phyloP scores from a whole-genome alignment of 2,329 filamentous ascomycete species.

The Celoporthe dispersa region DNA sequence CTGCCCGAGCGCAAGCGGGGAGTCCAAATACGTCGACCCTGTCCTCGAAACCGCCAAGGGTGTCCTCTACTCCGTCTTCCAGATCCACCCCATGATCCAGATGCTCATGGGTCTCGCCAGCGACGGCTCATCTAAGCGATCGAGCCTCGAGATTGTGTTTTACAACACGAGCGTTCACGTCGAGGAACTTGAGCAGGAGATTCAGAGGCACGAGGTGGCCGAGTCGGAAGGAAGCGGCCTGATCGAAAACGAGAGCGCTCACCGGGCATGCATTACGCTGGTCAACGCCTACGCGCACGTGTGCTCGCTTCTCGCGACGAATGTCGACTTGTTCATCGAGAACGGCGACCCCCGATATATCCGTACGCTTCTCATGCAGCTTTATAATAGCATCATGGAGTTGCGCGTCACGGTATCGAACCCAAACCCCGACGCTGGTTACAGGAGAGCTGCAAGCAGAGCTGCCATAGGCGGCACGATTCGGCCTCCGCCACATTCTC shows the following conservation, averaged over 20 bases:
- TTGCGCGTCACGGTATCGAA: slow-evolving; percentile 58
- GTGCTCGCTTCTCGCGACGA: slow-evolving; percentile 62
- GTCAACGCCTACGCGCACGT: slow-evolving; percentile 69
- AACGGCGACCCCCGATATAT: slow-evolving; percentile 71
- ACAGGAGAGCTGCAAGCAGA: slow-evolving; percentile 35
- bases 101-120: slow-evolving; percentile 65
- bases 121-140: slow-evolving; percentile 63
- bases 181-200: slow-evolving; percentile 67
- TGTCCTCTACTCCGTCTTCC: slow-evolving; percentile 69
- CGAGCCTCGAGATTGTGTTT: slow-evolving; percentile 68
- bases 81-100: slow-evolving; percentile 71
- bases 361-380: slow-evolving; percentile 64
- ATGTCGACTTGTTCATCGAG: slow-evolving; percentile 67
- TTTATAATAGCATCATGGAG: slow-evolving; percentile 72
- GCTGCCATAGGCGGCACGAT: slow-evolving; percentile 51
- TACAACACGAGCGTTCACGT: slow-evolving; percentile 71
- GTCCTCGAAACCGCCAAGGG: slow-evolving; percentile 69
- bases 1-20: slow-evolving; percentile 66
- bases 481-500: slow-evolving; percentile 47
- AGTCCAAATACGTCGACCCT: slow-evolving; percentile 64
- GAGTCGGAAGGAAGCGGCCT: slow-evolving; percentile 54
- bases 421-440: slow-evolving; percentile 36
- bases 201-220: slow-evolving; percentile 62
- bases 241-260: slow-evolving; percentile 66
- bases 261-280: slow-evolving; percentile 65